Percentiles rank a stretch among this genome's conserved stretches.
phyloP scores from a whole-genome alignment of 805 yeast genomes.

The Cyberlindnera maritima region DNA sequence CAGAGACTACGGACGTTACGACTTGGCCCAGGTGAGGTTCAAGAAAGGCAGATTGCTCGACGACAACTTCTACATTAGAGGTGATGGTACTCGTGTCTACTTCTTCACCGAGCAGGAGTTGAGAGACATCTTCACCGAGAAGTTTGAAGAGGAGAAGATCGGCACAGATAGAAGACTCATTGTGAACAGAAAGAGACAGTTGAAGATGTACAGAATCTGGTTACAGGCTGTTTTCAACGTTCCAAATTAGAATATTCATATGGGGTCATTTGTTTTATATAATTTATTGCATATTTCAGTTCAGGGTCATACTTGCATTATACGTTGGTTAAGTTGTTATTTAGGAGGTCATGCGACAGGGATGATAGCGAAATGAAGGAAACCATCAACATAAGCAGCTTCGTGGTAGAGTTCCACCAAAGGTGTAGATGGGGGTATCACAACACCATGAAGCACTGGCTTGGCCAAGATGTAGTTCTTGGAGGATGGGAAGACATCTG shows the following conservation, averaged over 20 bases:
- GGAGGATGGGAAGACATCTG: conserved; percentile 45
- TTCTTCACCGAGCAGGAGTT: conserved; percentile 95
- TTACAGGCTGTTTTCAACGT: conserved; percentile 82
- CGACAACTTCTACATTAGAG: conserved; percentile 93
- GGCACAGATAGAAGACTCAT: conserved; percentile 89
- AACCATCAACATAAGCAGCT: conserved; percentile 59
- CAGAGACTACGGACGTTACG: conserved; percentile 95
- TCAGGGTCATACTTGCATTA: background rate
- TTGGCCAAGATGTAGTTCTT: conserved; percentile 35
- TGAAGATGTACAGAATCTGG: conserved; percentile 98
- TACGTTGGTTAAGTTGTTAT: background rate
- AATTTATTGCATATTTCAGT: conserved; percentile 1
- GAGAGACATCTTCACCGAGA: conserved; percentile 61
- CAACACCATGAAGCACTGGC: conserved; percentile 56
- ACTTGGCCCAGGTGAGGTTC: conserved; percentile 91
- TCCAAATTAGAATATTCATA: conserved; percentile 20
- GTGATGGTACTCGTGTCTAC: conserved; percentile 97
- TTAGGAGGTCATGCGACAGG: conserved; percentile 29
- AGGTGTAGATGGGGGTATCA: conserved; percentile 42
- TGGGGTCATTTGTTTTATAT: background rate
- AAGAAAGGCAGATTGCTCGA: conserved; percentile 83
- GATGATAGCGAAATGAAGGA: conserved; percentile 52
- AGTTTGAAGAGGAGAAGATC: conserved; percentile 67
- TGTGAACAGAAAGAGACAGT: conserved; percentile 86
- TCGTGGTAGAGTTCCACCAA: conserved; percentile 44